Conservation (phyloP, 257 asterid genomes). For the Solanum medicagineum region DNA sequence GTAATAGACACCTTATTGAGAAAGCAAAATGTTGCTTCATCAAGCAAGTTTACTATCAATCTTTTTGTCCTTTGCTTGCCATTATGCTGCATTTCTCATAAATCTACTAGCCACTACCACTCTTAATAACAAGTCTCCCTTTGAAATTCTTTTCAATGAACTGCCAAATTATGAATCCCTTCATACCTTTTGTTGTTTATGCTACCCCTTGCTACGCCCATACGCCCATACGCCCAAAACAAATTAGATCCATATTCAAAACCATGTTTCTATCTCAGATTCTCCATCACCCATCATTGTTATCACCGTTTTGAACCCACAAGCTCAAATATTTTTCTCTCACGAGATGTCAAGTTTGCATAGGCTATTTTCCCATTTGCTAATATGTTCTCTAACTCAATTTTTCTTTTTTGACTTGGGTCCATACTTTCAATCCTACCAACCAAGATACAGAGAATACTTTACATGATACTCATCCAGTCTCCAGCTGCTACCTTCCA, state of each 20-base stretch:
- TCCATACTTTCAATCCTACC: background rate
- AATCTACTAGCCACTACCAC: background rate
- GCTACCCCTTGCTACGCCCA: background rate
- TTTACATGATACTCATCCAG: background rate
- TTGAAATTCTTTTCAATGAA: background rate
- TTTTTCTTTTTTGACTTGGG: background rate
- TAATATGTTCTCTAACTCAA: background rate
- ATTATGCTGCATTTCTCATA: background rate
- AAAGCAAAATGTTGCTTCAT: background rate
- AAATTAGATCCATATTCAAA: background rate
- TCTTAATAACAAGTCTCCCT: too few relatives aligned
- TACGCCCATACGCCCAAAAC: background rate
- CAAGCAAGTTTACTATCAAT: background rate
- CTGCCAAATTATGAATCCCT: background rate
- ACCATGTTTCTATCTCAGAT: background rate
- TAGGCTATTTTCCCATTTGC: background rate
- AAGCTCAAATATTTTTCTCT: background rate
- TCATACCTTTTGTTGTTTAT: background rate
- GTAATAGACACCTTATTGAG: background rate
- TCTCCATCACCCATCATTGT: background rate
- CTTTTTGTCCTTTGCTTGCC: background rate
- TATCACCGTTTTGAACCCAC: background rate
- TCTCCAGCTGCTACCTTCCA: too few relatives aligned
- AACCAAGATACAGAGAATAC: background rate
- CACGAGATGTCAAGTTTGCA: background rate